These are phyloP conservation scores for Podospora australis DNA, from an alignment of 495 filamentous ascomycete species.

Conservation along the genomic window DNA sequence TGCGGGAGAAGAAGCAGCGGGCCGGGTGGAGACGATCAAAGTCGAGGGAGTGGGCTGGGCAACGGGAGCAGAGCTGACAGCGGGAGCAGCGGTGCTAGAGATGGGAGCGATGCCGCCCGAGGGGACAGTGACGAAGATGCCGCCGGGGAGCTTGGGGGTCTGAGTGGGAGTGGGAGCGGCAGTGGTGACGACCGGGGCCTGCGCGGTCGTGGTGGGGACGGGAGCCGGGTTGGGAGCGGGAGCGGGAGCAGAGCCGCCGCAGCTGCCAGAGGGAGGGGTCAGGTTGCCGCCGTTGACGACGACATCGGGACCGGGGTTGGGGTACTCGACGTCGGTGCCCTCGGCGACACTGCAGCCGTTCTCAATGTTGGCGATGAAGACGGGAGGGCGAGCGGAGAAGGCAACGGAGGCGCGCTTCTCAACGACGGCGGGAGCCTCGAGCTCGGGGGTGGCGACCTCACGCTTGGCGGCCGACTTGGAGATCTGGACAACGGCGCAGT, in stretches of 20 bases:
- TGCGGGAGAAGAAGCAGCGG: conserved; percentile 8
- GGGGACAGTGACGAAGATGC: conserved; percentile 25
- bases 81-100: conserved; percentile 3
- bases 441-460: conserved; percentile 4
- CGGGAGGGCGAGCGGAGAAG: conserved; percentile 46
- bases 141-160: conserved; percentile 8
- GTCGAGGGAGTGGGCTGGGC: conserved; percentile 12
- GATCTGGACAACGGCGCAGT: conserved; percentile 56
- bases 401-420: conserved; percentile 23
- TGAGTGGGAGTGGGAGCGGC: conserved; percentile 4
- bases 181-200: conserved; percentile 9
- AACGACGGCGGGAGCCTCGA: conserved; percentile 1
- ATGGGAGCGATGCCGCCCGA: conserved; percentile 2
- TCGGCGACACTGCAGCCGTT: conserved; percentile 50
- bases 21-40: conserved; percentile 14
- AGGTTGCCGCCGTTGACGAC: conserved; percentile 25
- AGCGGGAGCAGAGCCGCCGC: conserved; percentile 18
- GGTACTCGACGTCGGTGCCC: conserved; percentile 54
- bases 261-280: conserved; percentile 19
- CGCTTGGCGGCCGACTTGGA: conserved; percentile 33
- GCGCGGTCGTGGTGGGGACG: conserved; percentile 10
- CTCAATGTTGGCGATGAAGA: conserved; percentile 56
- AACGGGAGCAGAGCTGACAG: conserved; percentile 1
- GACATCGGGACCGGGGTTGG: conserved; percentile 65
- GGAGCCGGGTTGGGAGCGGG: background rate